Evolutionary conservation across 306 rosid genomes (phyloP), one percentile per base, ranked within the genome.

Genomic region (Ammopiptanthus mongolicus): DNA sequence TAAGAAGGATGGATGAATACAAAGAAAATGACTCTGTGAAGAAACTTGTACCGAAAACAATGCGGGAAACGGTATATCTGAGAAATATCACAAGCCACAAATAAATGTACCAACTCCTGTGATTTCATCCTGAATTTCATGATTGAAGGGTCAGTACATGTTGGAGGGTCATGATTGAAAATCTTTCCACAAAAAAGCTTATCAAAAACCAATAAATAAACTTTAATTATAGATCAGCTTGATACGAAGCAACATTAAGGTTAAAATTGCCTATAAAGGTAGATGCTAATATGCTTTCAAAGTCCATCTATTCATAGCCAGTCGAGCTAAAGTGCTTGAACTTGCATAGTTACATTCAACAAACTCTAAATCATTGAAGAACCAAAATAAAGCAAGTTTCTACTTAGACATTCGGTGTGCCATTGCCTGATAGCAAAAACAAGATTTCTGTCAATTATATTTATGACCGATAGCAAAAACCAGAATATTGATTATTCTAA

Each of bases 311-410:
- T 64, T 42, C 44, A 8, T 21, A 28, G 52, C 50, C 41, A 71
- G 10, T 42, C 21, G 42, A 59, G 18, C 60, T 64, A 74, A 41
- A 77, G 76, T 37, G 68, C 19, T 65, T 69, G 14, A 71, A 78
- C 69, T 76, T 69, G 62, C 81, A 60, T 21, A 73, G 66, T 80
- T 73, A 62, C 77, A 65, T 44, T 37, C 10, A 62, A 58, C 10
- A 46, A 60, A 70, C 28, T 46, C 21, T 14, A 78, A 47, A 53
- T 64, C 69, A 60, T 42, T 44, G 46, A 72, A 28, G 41, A 5
- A 31, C 34, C 29, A 66, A 33, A 62, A 75, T 18, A 51, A 69
- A 65, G 79, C 50, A 41, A 65, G 56, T 19, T 37, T 59, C 65
- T 4, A 28, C 56, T 69, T 34, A 18, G 44, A 48, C 71, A 65